A percentile compares a stretch with the other conserved stretches of the same genome.
These are phyloP conservation scores for Solanum chmielewskii DNA, from an alignment of 257 asterid genomes.

Conservation along the genomic window DNA sequence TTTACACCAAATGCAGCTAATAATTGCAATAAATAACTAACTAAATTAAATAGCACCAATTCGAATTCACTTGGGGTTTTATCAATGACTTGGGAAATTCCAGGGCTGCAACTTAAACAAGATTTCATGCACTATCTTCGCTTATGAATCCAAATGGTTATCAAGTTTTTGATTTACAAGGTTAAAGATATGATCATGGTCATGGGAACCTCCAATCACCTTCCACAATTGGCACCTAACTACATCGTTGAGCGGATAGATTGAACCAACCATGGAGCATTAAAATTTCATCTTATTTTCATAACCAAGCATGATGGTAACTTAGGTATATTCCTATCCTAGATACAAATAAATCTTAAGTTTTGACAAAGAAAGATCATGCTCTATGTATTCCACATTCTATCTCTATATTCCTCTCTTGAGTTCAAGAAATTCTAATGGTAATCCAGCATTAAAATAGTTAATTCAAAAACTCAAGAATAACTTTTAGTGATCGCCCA, in stretches of 20 bases:
- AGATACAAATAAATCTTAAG: neutral
- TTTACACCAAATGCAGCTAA: neutral
- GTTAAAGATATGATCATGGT: neutral
- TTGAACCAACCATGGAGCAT: neutral
- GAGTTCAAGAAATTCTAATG: neutral
- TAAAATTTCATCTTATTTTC: neutral
- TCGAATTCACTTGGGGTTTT: neutral
- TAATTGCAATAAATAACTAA: neutral
- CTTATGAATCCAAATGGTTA: neutral
- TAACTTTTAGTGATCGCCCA: neutral
- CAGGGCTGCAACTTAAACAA: neutral
- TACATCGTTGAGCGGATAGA: neutral
- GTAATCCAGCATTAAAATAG: neutral
- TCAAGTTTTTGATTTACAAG: neutral
- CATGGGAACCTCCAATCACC: neutral
- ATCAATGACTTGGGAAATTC: neutral
- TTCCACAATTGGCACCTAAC: neutral
- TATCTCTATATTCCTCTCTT: neutral
- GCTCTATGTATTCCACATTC: neutral
- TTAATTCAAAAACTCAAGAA: neutral
- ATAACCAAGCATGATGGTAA: neutral
- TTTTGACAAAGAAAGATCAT: neutral
- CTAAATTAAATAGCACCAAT: neutral
- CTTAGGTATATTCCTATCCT: neutral
- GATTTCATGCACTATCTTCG: neutral